Base-by-base conservation (phyloP, 129 eudicot genomes). In the Tanacetum coccineum region DNA sequence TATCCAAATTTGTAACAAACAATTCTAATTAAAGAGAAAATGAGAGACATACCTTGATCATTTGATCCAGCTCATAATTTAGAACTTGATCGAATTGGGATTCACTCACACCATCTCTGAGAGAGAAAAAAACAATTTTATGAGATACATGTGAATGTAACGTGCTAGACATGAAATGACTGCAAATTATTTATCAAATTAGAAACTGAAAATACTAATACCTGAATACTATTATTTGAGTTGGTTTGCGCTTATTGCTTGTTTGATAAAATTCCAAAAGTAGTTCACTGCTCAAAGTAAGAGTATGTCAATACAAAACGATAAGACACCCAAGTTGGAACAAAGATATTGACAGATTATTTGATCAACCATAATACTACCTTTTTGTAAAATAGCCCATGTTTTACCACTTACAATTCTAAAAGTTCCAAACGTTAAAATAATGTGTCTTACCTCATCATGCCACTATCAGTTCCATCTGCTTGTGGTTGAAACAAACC, bases 41-140 rank as follows among this genome's bases (percentile, higher is more conserved):
- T 15, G 54, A 59, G 22, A 39, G 62, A 68, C 59, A 45, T 66
- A 93, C 99, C 96, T 93, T 81, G 51, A 89, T 89, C 85, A 93
- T 89, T 76, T 93, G 99, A 76, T 84, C 91, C 73, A 93, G 71
- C 79, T 93, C 99, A 66, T 67, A 73, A 78, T 93, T 79, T 62
- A 93, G 67, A 57, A 93, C 95, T 78, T 93, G 95, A 75, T 56
- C 74, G 66, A 93, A 93, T 75, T 93, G 99, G 22, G 99, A 89
- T 70, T 93, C 96, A 30, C 96, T 81, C 47, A 93, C 95, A 9
- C 99, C 99, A 71, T 93, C 99, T 79, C 99, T 93, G 84, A 72
- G 62, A 49, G 75, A 68, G 63, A 62, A 59, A 39, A 49, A 13
- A 22, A 61, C 18, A 72, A 60, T 67, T 46, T 5, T 55, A 50